Percentiles rank a stretch among this genome's conserved stretches.
These are phyloP conservation scores for Sporothrix euskadiensis DNA, from an alignment of 2,329 filamentous ascomycete species.

Conservation along the genomic window DNA sequence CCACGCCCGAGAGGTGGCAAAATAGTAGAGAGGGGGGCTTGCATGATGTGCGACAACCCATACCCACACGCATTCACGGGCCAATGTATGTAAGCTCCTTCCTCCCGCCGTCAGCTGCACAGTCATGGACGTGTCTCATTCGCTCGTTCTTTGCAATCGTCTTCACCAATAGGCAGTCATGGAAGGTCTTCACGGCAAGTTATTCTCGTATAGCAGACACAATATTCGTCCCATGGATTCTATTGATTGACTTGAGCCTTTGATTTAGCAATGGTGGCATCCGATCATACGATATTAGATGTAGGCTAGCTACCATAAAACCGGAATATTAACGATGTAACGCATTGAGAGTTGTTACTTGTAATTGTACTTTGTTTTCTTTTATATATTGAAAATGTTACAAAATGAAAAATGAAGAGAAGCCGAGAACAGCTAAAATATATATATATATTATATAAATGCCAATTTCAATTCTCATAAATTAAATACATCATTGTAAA, in stretches of 20 bases:
- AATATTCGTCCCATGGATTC: background rate
- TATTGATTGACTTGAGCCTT: background rate
- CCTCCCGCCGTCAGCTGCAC: slow-evolving; percentile 8
- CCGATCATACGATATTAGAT: too few species aligned
- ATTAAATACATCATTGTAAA: too few species aligned
- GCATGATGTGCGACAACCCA: slow-evolving; percentile 2
- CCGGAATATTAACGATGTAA: too few species aligned
- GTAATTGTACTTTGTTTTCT: too few species aligned
- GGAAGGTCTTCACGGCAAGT: background rate
- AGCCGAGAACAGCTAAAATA: too few species aligned
- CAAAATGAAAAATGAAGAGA: too few species aligned
- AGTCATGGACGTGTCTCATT: slow-evolving; percentile 1
- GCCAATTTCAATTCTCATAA: too few species aligned
- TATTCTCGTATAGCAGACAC: background rate
- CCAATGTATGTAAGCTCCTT: background rate
- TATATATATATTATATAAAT: too few species aligned
- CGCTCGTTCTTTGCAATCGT: background rate
- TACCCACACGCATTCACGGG: background rate
- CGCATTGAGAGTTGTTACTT: too few species aligned
- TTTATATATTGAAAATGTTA: too few species aligned
- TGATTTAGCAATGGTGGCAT: background rate
- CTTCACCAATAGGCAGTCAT: background rate
- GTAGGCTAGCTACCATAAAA: too few species aligned
- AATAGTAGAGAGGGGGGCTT: background rate
- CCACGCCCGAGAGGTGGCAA: background rate